Base-by-base conservation (phyloP, 2,329 filamentous ascomycete species). In the Apiospora hydei region DNA sequence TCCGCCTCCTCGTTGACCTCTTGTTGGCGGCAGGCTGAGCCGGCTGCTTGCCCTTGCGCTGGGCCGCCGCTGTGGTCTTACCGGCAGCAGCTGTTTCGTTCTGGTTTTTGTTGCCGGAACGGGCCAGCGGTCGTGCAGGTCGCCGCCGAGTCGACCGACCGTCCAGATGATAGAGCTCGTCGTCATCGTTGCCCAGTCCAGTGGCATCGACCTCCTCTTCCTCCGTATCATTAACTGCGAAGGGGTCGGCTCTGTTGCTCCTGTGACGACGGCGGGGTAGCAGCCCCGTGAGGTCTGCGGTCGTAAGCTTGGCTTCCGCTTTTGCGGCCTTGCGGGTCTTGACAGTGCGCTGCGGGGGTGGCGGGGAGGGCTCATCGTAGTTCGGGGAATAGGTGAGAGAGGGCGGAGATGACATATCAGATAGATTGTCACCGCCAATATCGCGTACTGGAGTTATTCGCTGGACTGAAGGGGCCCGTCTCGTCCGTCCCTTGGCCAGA, bases 371-470 rank as follows among this genome's bases (percentile, higher is more conserved):
- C 0, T 81, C 77, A 11, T 76, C 79, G 73, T 84, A 86, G 76
- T 92, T 91, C 44, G 90, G 90, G 0, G 90, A 92, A 77, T 92
- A 90, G 4, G 90, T 92, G 4, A 92, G 83, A 0, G 90, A 92
- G 0, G 90, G 90, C 0, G 90, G 90, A 2, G 90, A 92, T 1
- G 90, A 92, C 14, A 89, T 82, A 66, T 89, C 86, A 0, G 88
- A 90, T n/a, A 83, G 75, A 73, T 84, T 81, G 64, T 84, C 84
- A 21, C 57, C 34, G 34, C 57, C 57, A 34, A 69, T 49, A 24
- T 83, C 78, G 10, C 77, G 77, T 2, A 79, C 82, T 0, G 84
- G 83, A 0, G 84, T 84, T 71, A 78, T 81, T n/a, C 74, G 80
- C 7, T 79, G 74, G 34, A 74, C 76, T 10, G 78, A 75, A 53